Evolutionary conservation across 345 rosid genomes (phyloP), one percentile per base, ranked within the genome.

Genomic region (Raphanus sativus): DNA sequence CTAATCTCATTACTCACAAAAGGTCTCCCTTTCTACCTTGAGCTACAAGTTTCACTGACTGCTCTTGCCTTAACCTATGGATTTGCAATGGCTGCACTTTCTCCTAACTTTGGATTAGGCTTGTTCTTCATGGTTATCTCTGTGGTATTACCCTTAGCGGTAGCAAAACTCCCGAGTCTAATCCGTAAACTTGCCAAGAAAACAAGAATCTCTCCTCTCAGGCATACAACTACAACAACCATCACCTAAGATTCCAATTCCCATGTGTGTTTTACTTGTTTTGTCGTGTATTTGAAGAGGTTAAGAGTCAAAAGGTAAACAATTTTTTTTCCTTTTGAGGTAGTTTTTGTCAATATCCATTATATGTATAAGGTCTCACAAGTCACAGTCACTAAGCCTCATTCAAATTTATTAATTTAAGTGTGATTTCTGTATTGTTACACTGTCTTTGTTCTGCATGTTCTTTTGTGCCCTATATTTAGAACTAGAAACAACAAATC

Each of bases 401-500:
- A 30, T 69, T 69, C 26, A 68, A 60, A 62, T 26, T 56, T 15
- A 70, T 29, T 64, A 58, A 70, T 62, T 29, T 64, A 58, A 70
- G 34, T 77, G 76, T 29, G 71, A 30, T 77, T 24, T 78, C 69
- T 60, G 26, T 60, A 48, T 78, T 64, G 61, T 34, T 52, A 62
- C 60, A 50, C 78, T 79, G 74, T 69, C 67, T 75, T 58, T 69
- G 80, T 72, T 69, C 79, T 80, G 72, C 79, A 80, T 75, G 79
- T 80, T 80, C 79, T 75, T 69, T 63, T 80, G 75, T 80, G 64
- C 76, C 72, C 60, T 75, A 15, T 64, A 62, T 54, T 65, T 54
- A 70, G 42, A 69, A 75, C 71, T 3, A 63, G 42, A 34, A 59
- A 66, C 71, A 73, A 72, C 62, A 59, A 72, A 67, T 50, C 16